Base-by-base conservation (phyloP, 306 rosid species). In the Carpinus fangiana region DNA sequence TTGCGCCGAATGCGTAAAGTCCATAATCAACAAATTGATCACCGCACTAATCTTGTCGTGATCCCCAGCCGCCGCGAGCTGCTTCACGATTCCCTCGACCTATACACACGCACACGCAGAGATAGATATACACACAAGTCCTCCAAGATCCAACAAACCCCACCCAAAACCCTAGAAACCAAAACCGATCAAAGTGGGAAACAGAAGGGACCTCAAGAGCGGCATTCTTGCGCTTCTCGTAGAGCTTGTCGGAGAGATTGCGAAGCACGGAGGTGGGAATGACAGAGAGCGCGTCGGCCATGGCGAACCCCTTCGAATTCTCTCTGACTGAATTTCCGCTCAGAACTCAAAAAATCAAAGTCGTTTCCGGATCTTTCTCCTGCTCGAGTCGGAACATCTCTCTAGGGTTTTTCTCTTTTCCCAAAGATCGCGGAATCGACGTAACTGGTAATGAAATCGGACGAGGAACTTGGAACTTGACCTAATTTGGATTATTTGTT, bases 171-270 rank as follows among this genome's bases (percentile, higher is more conserved):
- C 89, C 82, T 77, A 87, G 87, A 83, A 82, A 79, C 75, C 76
- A 26, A 76, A 87, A 87, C 53, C 72, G 34, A 82, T 21, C 79
- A 21, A 77, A 77, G 51, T 51, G 64, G 28, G 53, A 70, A 65
- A 64, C 3, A 8, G 47, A 57, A 51, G 57, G 7, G 56, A 96
- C 99, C 93, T 96, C 98, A 79, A 93, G 90, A 55, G 99, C 99
- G 67, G 99, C 99, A 88, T 93, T 96, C 82, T 96, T 96, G 80
- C 99, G 98, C 87, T 91, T 96, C 92, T 96, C 99, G 45, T 96
- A 96, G 73, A 93, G 94, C 85, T 96, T 93, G 85, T 96, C 99
- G 72, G 99, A 81, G 60, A 96, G 96, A 82, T 96, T 96, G 41
- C 99, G 99, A 52, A 93, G 91, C 74, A 91, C 94, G 12, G 87